phyloP scores from a whole-genome alignment of 768 basidiomycete genomes.

The Trametes meyenii region DNA sequence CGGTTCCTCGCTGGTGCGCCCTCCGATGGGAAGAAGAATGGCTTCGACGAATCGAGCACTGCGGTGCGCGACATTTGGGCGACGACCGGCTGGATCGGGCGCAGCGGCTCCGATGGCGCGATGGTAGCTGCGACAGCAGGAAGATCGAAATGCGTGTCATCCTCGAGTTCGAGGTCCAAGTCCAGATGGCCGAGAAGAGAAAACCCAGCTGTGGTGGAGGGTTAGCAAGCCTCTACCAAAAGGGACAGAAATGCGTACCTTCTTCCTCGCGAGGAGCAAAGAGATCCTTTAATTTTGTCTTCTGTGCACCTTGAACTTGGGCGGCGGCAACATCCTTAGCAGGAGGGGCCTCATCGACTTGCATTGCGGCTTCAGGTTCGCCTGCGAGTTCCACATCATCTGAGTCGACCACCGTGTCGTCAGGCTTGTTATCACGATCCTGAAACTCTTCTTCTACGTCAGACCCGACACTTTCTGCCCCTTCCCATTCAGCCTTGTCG shows the following conservation, averaged over 20 bases:
- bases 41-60: conserved; percentile 53
- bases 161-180: conserved; percentile 71
- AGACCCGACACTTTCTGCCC: conserved; percentile 57
- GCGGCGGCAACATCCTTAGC: neutral
- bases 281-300: conserved; percentile 63
- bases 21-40: conserved; percentile 62
- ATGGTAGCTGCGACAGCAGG: conserved; percentile 16
- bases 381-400: conserved; percentile 12
- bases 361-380: conserved; percentile 10
- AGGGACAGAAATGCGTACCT: conserved; percentile 41
- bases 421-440: neutral
- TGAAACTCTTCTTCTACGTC: conserved; percentile 44
- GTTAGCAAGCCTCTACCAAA: neutral
- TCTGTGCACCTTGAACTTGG: neutral
- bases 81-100: conserved; percentile 9
- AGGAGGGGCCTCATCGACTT: conserved; percentile 27
- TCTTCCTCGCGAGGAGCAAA: conserved; percentile 73
- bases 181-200: conserved; percentile 78
- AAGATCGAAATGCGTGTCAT: conserved; percentile 45
- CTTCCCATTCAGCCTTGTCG: conserved; percentile 57
- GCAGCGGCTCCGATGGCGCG: conserved; percentile 11
- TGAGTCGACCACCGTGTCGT: neutral
- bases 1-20: conserved; percentile 27
- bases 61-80: conserved; percentile 18
- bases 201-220: conserved; percentile 53